Evolutionary conservation across 192 early-diverging fungal genomes (phyloP).

Genomic region (Coemansia sp.): DNA sequence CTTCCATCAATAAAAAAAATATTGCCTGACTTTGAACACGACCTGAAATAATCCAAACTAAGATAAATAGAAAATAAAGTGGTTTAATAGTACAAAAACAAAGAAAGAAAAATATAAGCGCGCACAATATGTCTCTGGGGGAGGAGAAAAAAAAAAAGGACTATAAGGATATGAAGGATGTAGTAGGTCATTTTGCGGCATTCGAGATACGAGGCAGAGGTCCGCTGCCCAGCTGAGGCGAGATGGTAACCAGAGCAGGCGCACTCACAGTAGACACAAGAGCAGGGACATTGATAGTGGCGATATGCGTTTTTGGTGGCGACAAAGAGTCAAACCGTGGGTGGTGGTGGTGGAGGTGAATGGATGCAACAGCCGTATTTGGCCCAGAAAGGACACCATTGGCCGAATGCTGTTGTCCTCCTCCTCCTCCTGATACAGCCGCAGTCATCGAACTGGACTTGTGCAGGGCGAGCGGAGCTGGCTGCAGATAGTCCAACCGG

Average conservation of each 20-base stretch:
- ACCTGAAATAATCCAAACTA: too few relatives aligned
- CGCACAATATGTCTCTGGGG: background rate
- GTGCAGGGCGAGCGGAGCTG: background rate
- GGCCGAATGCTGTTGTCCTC: background rate
- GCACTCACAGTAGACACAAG: conserved; percentile 9
- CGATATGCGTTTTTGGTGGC: background rate
- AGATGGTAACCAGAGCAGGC: conserved; percentile 10
- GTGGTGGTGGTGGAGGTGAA: background rate
- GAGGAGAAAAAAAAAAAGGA: background rate
- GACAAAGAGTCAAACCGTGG: background rate
- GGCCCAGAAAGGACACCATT: background rate
- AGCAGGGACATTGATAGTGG: conserved; percentile 11
- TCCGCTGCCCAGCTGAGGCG: conserved; percentile 20
- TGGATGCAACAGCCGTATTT: background rate
- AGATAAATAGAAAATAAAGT: too few relatives aligned
- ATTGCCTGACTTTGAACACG: too few relatives aligned
- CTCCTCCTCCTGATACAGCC: background rate
- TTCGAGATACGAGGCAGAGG: conserved; percentile 17
- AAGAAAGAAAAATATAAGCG: background rate
- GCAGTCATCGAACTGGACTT: background rate
- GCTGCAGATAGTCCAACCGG: background rate
- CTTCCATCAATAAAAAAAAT: too few relatives aligned
- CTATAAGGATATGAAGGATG: too few relatives aligned
- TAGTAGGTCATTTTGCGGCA: conserved; percentile 30
- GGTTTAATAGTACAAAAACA: conserved; percentile 1